These are phyloP conservation scores for Bacidia rubella DNA, from an alignment of 495 filamentous ascomycete genomes.

Conservation along the genomic window DNA sequence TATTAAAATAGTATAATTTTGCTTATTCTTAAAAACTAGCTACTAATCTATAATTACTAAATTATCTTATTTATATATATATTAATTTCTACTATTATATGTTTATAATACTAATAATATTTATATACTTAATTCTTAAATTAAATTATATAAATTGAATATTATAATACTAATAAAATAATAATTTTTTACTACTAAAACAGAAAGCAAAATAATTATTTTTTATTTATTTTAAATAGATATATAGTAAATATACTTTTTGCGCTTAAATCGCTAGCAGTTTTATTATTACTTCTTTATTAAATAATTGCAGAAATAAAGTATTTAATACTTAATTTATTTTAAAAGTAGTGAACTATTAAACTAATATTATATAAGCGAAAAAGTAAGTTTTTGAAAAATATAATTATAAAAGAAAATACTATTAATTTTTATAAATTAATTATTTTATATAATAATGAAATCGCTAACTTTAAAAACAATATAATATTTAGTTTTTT, in stretches of 20 bases:
- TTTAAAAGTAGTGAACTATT: not conserved
- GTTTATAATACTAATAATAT: not conserved
- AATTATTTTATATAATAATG: not conserved
- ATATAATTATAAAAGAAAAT: conserved; percentile 2
- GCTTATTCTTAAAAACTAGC: no score
- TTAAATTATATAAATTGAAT: not conserved
- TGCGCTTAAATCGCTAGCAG: not conserved
- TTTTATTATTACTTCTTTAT: not conserved
- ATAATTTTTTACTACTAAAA: not conserved
- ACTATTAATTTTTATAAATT: not conserved
- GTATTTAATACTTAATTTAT: not conserved
- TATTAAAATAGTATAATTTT: no score
- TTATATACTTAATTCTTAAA: no score
- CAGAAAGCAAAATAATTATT: not conserved
- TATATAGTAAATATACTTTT: not conserved
- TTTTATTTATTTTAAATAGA: not conserved
- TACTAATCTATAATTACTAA: no score
- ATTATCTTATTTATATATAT: no score
- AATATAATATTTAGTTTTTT: not conserved
- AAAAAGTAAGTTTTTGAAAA: not conserved
- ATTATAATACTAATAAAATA: not conserved
- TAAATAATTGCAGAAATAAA: not conserved
- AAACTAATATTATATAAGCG: not conserved
- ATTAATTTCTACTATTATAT: not conserved
- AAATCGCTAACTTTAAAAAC: not conserved